Evolutionary conservation across 306 rosid species (phyloP).

Genomic region (Fragaria ananassa): DNA sequence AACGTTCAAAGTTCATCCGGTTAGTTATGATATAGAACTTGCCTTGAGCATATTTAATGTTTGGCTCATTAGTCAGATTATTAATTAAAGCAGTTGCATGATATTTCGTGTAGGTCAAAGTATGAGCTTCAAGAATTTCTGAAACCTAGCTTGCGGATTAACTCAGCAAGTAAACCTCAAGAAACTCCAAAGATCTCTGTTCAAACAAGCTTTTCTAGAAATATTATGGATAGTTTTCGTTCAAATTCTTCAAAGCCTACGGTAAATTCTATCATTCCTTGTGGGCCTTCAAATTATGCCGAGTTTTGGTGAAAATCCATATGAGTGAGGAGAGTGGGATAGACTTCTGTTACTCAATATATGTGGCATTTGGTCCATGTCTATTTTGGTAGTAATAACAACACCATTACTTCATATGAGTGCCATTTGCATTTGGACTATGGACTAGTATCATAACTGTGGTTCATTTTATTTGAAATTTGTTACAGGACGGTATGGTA

Average conservation of each 20-base stretch:
- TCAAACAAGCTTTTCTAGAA: constrained; percentile 52
- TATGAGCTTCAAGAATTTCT: constrained; percentile 87
- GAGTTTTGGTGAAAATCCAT: constrained; percentile 2
- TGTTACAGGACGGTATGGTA: constrained; percentile 82
- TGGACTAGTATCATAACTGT: background rate
- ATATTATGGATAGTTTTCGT: constrained; percentile 52
- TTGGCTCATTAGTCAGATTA: constrained; percentile 18
- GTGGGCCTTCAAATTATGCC: constrained; percentile 23
- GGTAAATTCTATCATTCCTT: constrained; percentile 41
- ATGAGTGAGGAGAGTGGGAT: constrained; percentile 11
- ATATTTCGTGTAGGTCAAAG: constrained; percentile 61
- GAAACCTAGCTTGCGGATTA: constrained; percentile 94
- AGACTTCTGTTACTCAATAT: background rate
- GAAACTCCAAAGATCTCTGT: constrained; percentile 35
- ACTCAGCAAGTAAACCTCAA: constrained; percentile 27
- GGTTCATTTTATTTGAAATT: constrained; percentile 38
- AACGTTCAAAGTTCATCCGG: constrained; percentile 79
- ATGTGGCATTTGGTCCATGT: constrained; percentile 2
- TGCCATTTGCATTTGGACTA: background rate
- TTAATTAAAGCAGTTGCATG: constrained; percentile 14
- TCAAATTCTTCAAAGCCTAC: constrained; percentile 44
- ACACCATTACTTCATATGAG: background rate
- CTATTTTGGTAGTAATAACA: background rate
- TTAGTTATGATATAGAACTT: constrained; percentile 33
- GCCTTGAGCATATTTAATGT: constrained; percentile 8